These are phyloP conservation scores for Datura wrightii DNA, from an alignment of 257 asterid genomes.

Conservation along the genomic window DNA sequence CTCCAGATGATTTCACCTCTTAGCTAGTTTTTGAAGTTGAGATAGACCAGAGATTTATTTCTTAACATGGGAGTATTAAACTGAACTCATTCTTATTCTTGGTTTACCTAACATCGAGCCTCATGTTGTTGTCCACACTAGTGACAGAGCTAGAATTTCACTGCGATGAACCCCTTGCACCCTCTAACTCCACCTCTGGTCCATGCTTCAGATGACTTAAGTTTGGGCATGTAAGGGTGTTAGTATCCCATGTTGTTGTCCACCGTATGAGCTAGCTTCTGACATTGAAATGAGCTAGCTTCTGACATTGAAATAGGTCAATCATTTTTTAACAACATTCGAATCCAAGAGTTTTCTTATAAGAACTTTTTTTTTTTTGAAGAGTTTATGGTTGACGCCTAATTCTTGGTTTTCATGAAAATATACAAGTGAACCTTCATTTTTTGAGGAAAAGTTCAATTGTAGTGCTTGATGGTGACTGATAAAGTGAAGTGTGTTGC, in stretches of 20 bases:
- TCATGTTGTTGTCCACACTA: neutral
- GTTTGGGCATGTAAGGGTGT: too few relatives aligned
- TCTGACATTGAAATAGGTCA: neutral
- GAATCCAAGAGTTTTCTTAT: neutral
- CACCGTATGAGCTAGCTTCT: neutral
- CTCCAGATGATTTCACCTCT: neutral
- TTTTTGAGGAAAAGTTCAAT: neutral
- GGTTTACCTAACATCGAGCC: neutral
- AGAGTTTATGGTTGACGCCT: neutral
- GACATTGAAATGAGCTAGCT: neutral
- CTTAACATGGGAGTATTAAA: neutral
- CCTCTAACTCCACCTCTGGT: too few relatives aligned
- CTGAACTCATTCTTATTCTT: neutral
- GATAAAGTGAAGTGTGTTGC: neutral
- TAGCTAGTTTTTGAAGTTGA: neutral
- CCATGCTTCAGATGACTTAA: too few relatives aligned
- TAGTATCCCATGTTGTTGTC: neutral
- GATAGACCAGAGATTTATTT: neutral
- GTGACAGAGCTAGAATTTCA: too few relatives aligned
- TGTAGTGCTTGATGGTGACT: constrained; percentile 17
- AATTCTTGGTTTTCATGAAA: neutral
- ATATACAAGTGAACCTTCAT: neutral
- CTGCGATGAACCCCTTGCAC: too few relatives aligned
- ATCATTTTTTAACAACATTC: neutral
- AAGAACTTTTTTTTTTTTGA: neutral